Base-by-base conservation (phyloP, 2,329 filamentous ascomycete species). In the Alternaria dauci region DNA sequence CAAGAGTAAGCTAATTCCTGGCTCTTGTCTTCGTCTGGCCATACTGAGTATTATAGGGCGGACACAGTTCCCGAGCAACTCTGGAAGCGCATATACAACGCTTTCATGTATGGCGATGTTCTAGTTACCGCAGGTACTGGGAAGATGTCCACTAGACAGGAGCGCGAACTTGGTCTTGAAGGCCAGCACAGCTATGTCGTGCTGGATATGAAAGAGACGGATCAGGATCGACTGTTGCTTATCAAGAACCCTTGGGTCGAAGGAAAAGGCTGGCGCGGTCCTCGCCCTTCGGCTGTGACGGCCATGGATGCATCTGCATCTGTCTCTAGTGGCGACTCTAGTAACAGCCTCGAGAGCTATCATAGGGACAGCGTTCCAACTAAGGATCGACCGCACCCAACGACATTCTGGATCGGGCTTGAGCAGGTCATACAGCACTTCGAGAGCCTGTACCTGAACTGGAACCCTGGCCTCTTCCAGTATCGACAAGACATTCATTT, bases 181-280 rank as follows among this genome's bases (percentile, higher is more conserved):
- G 90, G 92, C 18, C 91, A 97, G 76, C 95, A 99, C 77, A 94
- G 97, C 76, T 99, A 99, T 76, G 94, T 93, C 3, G 89, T 99
- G 4, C 83, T 98, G 53, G 89, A 95, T 60, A 84, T 99, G 76
- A 87, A 85, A 68, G 89, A 91, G 62, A 82, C 83, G 2, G 83
- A 85, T 4, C 86, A 86, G 1, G 86, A 86, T 63, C 87, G 89
- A 25, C 85, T 90, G 52, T 82, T 98, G 52, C 84, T 97, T 0
- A 86, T 99, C 65, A 99, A 99, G 79, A 99, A 99, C 72, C 95
- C 95, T 2, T 99, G 95, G 95, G 91, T 91, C 52, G 89, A 94
- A 72, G 93, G 92, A 4, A 88, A 89, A 43, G 86, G 88, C 7
- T 93, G 90, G 90, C 88, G 86, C 65, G 89, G 88, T 4, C 70